Evolutionary conservation across 768 basidiomycete genomes (phyloP).

Genomic region (Saitozyma podzolica): DNA sequence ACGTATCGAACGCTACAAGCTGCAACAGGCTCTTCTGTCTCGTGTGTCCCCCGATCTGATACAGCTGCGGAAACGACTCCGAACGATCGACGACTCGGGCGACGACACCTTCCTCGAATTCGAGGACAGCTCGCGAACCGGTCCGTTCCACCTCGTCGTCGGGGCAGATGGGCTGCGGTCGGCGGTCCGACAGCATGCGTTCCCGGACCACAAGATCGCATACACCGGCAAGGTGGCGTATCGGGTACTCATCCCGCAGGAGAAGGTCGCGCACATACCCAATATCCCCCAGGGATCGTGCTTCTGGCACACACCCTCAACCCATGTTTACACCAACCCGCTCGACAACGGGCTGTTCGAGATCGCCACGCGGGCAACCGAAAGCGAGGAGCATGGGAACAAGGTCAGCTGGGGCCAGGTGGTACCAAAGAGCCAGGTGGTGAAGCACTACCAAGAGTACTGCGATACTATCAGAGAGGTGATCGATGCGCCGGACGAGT

Average conservation of each 20-base stretch:
- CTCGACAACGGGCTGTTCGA: conserved; percentile 25
- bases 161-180: conserved; percentile 43
- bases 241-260: conserved; percentile 24
- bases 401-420: too few relatives aligned
- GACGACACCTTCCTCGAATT: conserved; percentile 21
- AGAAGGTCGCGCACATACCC: conserved; percentile 20
- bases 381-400: too few relatives aligned
- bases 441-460: too few relatives aligned
- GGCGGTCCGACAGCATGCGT: conserved; percentile 32
- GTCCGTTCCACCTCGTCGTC: conserved; percentile 32
- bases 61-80: conserved; percentile 30
- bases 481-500: too few relatives aligned
- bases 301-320: conserved; percentile 24
- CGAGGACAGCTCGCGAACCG: conserved; percentile 20
- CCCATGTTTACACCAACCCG: conserved; percentile 25
- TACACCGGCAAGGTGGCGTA: conserved; percentile 41
- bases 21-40: too few relatives aligned
- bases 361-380: not conserved
- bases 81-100: conserved; percentile 7
- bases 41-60: conserved; percentile 24
- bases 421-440: too few relatives aligned
- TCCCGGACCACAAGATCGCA: conserved; percentile 31
- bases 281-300: conserved; percentile 15
- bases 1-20: too few relatives aligned
- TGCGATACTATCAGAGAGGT: too few relatives aligned